phyloP scores from a whole-genome alignment of 2,329 filamentous ascomycete species.

The Xylariaceae sp. region DNA sequence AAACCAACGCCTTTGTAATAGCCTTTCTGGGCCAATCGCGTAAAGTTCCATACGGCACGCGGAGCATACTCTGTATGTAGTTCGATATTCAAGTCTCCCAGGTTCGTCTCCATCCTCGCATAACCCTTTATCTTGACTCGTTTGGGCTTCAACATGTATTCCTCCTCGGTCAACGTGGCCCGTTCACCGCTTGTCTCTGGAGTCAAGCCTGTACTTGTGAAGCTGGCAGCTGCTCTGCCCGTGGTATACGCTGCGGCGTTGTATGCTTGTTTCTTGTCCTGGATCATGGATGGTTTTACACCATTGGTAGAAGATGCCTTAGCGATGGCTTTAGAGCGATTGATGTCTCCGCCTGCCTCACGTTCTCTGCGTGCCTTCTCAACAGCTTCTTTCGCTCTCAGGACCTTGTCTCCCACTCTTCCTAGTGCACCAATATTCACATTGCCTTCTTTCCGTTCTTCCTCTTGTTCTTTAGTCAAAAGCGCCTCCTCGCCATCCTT shows the following conservation, averaged over 20 bases:
- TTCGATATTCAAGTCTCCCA: conserved; percentile 83
- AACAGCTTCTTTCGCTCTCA: conserved; percentile 91
- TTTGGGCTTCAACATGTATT: conserved; percentile 91
- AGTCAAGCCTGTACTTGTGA: conserved; percentile 91
- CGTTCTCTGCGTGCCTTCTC: conserved; percentile 79
- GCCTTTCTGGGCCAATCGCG: conserved; percentile 79
- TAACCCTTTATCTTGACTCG: conserved; percentile 89
- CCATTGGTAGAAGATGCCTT: conserved; percentile 27
- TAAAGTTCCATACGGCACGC: conserved; percentile 95
- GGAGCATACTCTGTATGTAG: conserved; percentile 88
- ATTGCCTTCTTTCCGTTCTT: conserved; percentile 59
- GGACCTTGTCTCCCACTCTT: conserved; percentile 72
- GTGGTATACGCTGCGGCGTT: conserved; percentile 91
- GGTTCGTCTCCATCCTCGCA: conserved; percentile 79
- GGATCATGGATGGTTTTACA: conserved; percentile 41
- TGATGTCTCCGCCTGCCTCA: conserved; percentile 54
- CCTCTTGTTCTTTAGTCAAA: conserved; percentile 65
- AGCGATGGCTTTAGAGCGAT: conserved; percentile 44
- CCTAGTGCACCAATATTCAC: conserved; percentile 81
- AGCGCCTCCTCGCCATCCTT: conserved; percentile 72
- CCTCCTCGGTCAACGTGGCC: conserved; percentile 84
- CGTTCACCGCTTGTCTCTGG: conserved; percentile 85
- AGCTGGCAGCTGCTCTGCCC: conserved; percentile 84
- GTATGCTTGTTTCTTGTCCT: conserved; percentile 61
- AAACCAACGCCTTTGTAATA: conserved; percentile 85